Evolutionary conservation across 2,329 filamentous ascomycete species (phyloP).

Genomic region (Aspergillus awamori): DNA sequence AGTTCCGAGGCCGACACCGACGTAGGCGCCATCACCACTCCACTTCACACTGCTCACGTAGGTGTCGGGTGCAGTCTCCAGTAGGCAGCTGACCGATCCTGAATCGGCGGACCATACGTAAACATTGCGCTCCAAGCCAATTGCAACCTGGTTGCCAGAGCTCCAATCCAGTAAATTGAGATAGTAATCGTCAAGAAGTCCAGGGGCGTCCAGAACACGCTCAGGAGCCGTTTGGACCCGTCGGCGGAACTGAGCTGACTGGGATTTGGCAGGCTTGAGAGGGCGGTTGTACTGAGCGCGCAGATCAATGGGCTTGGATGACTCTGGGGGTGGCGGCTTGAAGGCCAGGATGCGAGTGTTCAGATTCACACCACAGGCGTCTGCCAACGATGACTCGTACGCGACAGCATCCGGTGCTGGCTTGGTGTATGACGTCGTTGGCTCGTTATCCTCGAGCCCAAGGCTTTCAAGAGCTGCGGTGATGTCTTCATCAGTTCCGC

Average conservation of each 20-base stretch:
- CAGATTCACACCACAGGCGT: slow-evolving; percentile 87
- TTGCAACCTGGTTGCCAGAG: slow-evolving; percentile 95
- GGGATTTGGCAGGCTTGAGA: slow-evolving; percentile 73
- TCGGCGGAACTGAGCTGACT: slow-evolving; percentile 83
- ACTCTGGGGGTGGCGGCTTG: slow-evolving; percentile 97
- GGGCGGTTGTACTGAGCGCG: slow-evolving; percentile 98
- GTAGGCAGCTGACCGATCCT: slow-evolving; percentile 81
- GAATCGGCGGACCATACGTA: slow-evolving; percentile 98
- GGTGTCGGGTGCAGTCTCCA: slow-evolving; percentile 86
- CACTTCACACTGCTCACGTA: slow-evolving; percentile 99
- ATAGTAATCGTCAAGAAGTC: slow-evolving; percentile 97
- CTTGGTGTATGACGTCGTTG: slow-evolving; percentile 68
- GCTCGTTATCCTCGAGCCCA: slow-evolving; percentile 73
- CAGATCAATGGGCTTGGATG: slow-evolving; percentile 96
- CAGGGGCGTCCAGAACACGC: slow-evolving; percentile 92
- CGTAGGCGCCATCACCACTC: slow-evolving; percentile 95
- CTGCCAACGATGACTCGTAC: slow-evolving; percentile 88
- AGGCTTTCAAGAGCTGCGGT: slow-evolving; percentile 78
- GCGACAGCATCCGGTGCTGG: slow-evolving; percentile 85
- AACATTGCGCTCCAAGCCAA: slow-evolving; percentile 93
- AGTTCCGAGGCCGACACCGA: slow-evolving; percentile 89
- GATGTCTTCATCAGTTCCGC: slow-evolving; percentile 70
- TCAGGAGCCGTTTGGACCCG: slow-evolving; percentile 94
- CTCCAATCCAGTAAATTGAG: slow-evolving; percentile 99
- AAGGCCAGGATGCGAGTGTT: slow-evolving; percentile 96